Base-by-base conservation (phyloP, 2,329 filamentous ascomycete genomes). In the Dothideomycetidae sp. region DNA sequence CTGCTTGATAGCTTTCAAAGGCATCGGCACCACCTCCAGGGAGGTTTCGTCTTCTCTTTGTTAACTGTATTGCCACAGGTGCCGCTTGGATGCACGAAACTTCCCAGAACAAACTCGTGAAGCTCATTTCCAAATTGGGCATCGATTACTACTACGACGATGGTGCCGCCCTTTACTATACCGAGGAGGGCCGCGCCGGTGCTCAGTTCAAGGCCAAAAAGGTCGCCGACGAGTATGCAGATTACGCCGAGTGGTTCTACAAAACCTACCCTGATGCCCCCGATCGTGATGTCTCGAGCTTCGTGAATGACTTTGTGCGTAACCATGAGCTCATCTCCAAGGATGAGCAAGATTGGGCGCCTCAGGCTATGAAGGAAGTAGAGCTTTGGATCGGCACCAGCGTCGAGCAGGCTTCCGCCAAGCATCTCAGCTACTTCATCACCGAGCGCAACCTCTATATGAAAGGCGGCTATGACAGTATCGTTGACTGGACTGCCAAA, bases 71-170 rank as follows among this genome's bases (percentile, higher is more conserved):
- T 15, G 31, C 10, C 5, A 17, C 15, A 63, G 60, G 60, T 33
- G 60, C 60, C 37, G 60, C 60, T 39, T 63, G 60, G 60, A 59
- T 62, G 53, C 60, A 63, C 48, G 60, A 63, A 52, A 63, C 60
- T 18, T 59, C 56, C 31, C 60, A 62, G 49, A 63, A 63, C 45
- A 58, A 56, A 39, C 49, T 63, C 28, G 58, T 62, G 21, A 60
- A 60, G 43, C 50, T 63, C 39, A 62, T 63, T 37, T 52, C 54
- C 13, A 55, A 54, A 41, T 51, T 63, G 26, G 52, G 52, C 23
- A 59, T 63, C 36, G 58, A 61, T 33, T 62, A 62, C 42, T 63
- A 62, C 46, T 63, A 61, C 46, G 60, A 63, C 46, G 60, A 63
- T 37, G 60, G 60, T 9, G 50, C 56, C 9, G 57, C 60, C 16